A percentile compares a stretch with the other conserved stretches of the same genome.
phyloP scores from a whole-genome alignment of 2,329 filamentous ascomycete genomes.

The Neopestalotiopsis clavispora region DNA sequence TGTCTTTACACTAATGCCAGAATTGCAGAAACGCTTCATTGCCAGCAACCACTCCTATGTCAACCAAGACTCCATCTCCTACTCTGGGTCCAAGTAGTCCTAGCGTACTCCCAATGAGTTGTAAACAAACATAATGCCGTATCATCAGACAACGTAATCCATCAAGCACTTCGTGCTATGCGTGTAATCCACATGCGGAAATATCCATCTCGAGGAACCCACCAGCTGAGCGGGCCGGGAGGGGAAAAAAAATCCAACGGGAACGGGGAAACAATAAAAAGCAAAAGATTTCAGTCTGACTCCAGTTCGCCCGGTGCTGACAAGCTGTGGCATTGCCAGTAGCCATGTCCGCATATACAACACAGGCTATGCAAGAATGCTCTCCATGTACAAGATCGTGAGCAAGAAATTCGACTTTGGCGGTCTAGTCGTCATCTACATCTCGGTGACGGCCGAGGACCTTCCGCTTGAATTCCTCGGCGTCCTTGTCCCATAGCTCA shows the following conservation, averaged over 20 bases:
- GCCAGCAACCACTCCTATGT: background rate
- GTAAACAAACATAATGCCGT: background rate
- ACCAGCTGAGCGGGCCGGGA: background rate
- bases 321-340: background rate
- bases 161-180: background rate
- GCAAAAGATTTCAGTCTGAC: background rate
- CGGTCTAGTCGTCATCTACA: conserved; percentile 63
- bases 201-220: background rate
- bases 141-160: background rate
- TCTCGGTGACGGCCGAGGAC: conserved; percentile 67
- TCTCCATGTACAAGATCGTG: conserved; percentile 2
- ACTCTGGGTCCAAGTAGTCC: background rate
- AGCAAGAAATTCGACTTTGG: conserved; percentile 3
- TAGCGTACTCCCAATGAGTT: background rate
- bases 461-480: conserved; percentile 84
- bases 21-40: background rate
- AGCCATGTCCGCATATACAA: background rate
- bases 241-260: background rate
- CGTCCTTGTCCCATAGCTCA: conserved; percentile 91
- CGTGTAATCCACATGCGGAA: background rate
- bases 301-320: conserved; percentile 15
- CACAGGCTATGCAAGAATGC: conserved; percentile 7
- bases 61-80: background rate
- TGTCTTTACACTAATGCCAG: background rate
- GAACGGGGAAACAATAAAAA: background rate